These are phyloP conservation scores for Raffaelea albimanens DNA, from an alignment of 2,329 filamentous ascomycete genomes.

Conservation along the genomic window DNA sequence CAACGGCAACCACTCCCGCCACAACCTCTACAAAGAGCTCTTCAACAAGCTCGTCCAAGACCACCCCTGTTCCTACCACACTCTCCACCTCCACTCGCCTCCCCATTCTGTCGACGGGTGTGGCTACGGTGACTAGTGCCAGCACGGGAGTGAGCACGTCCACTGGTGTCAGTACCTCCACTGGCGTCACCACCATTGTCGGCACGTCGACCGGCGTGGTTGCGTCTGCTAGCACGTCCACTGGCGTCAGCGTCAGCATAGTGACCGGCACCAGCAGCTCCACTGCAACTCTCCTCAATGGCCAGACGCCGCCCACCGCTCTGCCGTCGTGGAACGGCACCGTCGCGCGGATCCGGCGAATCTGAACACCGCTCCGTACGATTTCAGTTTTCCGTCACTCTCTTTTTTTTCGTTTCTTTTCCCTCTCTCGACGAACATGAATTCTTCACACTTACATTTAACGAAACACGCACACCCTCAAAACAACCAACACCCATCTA, in stretches of 20 bases:
- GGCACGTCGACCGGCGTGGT: background rate
- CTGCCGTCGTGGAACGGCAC: background rate
- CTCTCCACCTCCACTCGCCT: background rate
- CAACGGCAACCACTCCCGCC: background rate
- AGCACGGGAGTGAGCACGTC: background rate
- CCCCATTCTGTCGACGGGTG: too few relatives aligned
- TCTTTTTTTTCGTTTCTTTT: background rate
- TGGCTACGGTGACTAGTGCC: background rate
- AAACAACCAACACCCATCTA: too few relatives aligned
- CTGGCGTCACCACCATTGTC: background rate
- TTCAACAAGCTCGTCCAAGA: background rate
- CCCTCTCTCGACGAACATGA: too few relatives aligned
- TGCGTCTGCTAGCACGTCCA: background rate
- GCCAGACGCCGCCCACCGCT: slow-evolving; percentile 1
- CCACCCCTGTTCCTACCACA: background rate
- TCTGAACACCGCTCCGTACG: too few relatives aligned
- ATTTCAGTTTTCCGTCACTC: too few relatives aligned
- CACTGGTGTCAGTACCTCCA: background rate
- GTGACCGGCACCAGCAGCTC: background rate
- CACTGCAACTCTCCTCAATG: background rate
- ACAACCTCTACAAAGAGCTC: background rate
- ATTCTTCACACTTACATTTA: too few relatives aligned
- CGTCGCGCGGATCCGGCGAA: background rate
- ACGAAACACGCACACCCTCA: too few relatives aligned
- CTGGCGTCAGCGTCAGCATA: background rate